phyloP scores from a whole-genome alignment of 2,329 filamentous ascomycete genomes.

The Ophiosphaerella herpotricha region DNA sequence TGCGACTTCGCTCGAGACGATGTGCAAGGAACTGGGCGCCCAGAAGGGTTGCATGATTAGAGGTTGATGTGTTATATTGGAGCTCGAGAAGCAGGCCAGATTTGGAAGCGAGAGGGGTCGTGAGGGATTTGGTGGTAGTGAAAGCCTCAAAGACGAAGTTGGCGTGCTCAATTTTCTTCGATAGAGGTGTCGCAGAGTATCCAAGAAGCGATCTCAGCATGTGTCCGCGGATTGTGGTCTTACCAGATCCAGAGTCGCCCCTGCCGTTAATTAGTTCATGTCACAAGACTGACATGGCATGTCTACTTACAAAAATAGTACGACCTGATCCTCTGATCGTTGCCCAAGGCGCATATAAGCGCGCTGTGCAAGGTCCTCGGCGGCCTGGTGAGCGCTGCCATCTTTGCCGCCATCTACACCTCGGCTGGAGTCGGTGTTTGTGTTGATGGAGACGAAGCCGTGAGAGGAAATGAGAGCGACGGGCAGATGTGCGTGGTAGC shows the following conservation, averaged over 20 bases:
- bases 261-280: constrained; percentile 52
- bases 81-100: constrained; percentile 94
- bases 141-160: constrained; percentile 95
- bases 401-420: constrained; percentile 89
- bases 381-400: constrained; percentile 88
- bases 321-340: constrained; percentile 88
- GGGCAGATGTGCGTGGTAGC: constrained; percentile 89
- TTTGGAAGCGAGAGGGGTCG: constrained; percentile 93
- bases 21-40: constrained; percentile 95
- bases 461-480: constrained; percentile 90
- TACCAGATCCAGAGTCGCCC: constrained; percentile 93
- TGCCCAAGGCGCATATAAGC: constrained; percentile 85
- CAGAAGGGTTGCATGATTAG: constrained; percentile 82
- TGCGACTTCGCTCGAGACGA: constrained; percentile 86
- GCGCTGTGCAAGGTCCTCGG: constrained; percentile 86
- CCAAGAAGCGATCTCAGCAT: constrained; percentile 82
- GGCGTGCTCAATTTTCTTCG: constrained; percentile 88
- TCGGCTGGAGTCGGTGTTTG: constrained; percentile 85
- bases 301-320: constrained; percentile 82
- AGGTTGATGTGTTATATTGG: constrained; percentile 90
- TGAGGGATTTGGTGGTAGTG: constrained; percentile 95
- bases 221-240: constrained; percentile 92
- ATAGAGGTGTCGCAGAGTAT: constrained; percentile 90
- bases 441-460: constrained; percentile 90
- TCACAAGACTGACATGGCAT: too few species aligned